Conservation (phyloP, 441 rosid genomes). For the Euphorbia schlechtendalii region DNA sequence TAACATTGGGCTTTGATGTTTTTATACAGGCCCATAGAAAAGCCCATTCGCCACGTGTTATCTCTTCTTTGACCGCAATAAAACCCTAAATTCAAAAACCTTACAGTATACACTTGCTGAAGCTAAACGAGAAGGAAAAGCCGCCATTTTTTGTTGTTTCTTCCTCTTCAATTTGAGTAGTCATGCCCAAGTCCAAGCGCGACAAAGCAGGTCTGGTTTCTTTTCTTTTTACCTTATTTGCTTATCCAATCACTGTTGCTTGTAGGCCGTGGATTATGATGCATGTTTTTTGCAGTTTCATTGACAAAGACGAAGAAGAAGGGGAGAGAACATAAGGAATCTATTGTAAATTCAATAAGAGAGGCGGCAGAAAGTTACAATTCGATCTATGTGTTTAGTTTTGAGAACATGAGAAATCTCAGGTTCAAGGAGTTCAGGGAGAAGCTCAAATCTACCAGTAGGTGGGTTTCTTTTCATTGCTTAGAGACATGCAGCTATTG, state of each 20-base stretch:
- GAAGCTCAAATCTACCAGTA: slow-evolving; percentile 72
- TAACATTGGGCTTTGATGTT: no score
- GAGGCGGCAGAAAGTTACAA: slow-evolving; percentile 57
- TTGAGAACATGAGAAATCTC: slow-evolving; percentile 94
- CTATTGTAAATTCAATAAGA: slow-evolving; percentile 58
- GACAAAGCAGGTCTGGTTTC: slow-evolving; percentile 54
- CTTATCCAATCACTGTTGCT: not conserved
- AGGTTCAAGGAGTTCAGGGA: slow-evolving; percentile 93
- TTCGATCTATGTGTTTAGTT: slow-evolving; percentile 72
- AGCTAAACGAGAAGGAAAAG: not conserved
- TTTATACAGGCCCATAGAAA: no score
- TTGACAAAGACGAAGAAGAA: slow-evolving; percentile 94
- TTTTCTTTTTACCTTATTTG: not conserved
- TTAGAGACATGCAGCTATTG: not conserved
- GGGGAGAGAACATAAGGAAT: slow-evolving; percentile 86
- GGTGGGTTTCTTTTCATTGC: slow-evolving; percentile 25
- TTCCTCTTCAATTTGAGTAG: not conserved
- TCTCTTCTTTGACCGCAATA: not conserved
- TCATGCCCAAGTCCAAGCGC: slow-evolving; percentile 96
- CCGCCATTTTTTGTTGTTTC: slow-evolving; percentile 1
- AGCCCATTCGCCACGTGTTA: no score
- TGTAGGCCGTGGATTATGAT: not conserved
- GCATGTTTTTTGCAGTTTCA: slow-evolving; percentile 45
- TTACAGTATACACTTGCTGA: not conserved
- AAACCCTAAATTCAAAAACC: slow-evolving; percentile 12